Percentiles rank a stretch among this genome's conserved stretches.
These are phyloP conservation scores for Exophiala viscosa DNA, from an alignment of 2,329 filamentous ascomycete species.

Conservation along the genomic window DNA sequence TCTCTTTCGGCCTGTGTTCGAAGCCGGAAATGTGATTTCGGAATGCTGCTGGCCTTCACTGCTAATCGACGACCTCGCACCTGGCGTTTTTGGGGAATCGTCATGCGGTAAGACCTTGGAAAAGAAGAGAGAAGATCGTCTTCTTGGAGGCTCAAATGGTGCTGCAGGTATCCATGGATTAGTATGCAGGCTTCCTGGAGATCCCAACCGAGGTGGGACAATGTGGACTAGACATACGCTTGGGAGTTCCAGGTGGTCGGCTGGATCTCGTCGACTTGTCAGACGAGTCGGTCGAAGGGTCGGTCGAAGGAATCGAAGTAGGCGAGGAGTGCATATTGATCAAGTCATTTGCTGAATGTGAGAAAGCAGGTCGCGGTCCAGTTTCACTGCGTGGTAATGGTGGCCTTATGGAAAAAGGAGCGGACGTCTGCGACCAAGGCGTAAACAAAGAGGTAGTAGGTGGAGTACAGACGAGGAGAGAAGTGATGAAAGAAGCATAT, in stretches of 20 bases:
- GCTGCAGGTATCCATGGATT: slow-evolving; percentile 12
- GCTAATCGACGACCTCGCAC: background rate
- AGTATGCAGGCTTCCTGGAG: slow-evolving; percentile 2
- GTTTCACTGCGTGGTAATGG: background rate
- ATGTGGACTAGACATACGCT: slow-evolving; percentile 19
- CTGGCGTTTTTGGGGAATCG: slow-evolving; percentile 15
- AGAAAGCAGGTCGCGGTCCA: slow-evolving; percentile 12
- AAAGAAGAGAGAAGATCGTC: slow-evolving; percentile 27
- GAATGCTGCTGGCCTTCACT: background rate
- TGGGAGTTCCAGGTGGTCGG: slow-evolving; percentile 23
- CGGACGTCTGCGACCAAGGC: slow-evolving; percentile 20
- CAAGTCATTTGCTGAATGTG: background rate
- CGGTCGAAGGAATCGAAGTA: slow-evolving; percentile 13
- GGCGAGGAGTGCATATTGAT: slow-evolving; percentile 21
- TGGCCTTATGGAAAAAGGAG: slow-evolving; percentile 12
- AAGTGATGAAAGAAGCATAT: background rate
- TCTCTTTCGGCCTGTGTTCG: slow-evolving; percentile 18
- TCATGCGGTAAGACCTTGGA: slow-evolving; percentile 18
- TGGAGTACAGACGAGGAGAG: background rate
- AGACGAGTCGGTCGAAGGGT: slow-evolving; percentile 19
- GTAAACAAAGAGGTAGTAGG: slow-evolving; percentile 7
- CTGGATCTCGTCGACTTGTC: slow-evolving; percentile 15
- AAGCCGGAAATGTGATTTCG: background rate
- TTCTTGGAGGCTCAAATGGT: slow-evolving; percentile 25
- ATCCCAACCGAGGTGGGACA: slow-evolving; percentile 1